phyloP scores from a whole-genome alignment of 805 yeast species.

The Wilhelminamyces savonicus region DNA sequence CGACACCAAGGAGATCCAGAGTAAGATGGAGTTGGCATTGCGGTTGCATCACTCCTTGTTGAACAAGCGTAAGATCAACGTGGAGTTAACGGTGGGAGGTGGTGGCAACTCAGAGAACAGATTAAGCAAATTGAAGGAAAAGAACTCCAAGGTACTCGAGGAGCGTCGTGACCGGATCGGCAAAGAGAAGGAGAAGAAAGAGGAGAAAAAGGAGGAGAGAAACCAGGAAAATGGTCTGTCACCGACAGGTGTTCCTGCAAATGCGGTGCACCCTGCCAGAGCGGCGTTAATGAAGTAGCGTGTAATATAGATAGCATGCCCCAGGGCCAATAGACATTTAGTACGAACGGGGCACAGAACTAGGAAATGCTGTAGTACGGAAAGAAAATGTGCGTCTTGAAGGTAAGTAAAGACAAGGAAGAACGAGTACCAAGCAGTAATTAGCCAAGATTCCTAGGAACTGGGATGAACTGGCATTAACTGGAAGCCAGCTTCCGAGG shows the following conservation, averaged over 20 bases:
- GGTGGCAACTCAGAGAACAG: conserved; percentile 82
- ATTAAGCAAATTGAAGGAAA: conserved; percentile 61
- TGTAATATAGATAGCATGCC: too few species aligned
- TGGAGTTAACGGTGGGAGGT: conserved; percentile 96
- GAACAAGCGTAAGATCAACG: conserved; percentile 76
- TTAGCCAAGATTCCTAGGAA: too few species aligned
- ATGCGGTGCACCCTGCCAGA: conserved; percentile 64
- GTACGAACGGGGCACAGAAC: too few species aligned
- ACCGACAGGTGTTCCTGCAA: conserved; percentile 14
- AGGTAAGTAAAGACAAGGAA: not conserved
- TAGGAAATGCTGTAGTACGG: too few species aligned
- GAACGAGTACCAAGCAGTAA: too few species aligned
- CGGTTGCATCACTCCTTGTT: conserved; percentile 73
- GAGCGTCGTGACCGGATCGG: conserved; percentile 59
- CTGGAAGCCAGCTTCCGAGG: too few species aligned
- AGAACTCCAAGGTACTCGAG: conserved; percentile 67
- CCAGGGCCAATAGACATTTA: too few species aligned
- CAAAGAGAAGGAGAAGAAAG: conserved; percentile 38
- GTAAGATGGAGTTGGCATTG: conserved; percentile 78
- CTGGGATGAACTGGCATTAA: too few species aligned
- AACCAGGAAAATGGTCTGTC: conserved; percentile 8
- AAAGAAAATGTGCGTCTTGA: too few species aligned
- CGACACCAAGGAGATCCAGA: conserved; percentile 56
- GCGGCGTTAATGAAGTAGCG: conserved; percentile 38
- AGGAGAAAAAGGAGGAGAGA: conserved; percentile 22